Conservation (phyloP, 2,329 filamentous ascomycete genomes). For the Aureobasidium namibiae region DNA sequence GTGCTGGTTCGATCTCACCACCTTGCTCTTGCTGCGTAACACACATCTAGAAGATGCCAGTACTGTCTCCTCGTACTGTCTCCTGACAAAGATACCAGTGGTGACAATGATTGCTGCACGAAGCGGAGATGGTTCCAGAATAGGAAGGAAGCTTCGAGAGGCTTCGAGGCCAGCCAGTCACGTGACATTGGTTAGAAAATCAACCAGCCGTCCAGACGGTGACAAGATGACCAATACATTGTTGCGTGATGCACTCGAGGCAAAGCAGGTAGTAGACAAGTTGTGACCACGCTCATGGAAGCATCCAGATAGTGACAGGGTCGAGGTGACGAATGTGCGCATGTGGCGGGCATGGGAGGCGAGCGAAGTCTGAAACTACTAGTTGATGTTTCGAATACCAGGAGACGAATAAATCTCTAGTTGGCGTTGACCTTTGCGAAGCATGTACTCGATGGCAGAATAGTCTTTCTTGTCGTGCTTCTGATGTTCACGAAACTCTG, state of each 20-base stretch:
- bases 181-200: not conserved
- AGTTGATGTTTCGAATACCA: conserved; percentile 64
- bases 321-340: not conserved
- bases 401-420: conserved; percentile 74
- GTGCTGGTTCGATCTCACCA: not conserved
- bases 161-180: not conserved
- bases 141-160: conserved; percentile 18
- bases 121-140: conserved; percentile 30
- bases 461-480: conserved; percentile 75
- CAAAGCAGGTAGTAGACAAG: not conserved
- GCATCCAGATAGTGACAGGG: not conserved
- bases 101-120: conserved; percentile 16
- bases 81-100: too few relatives aligned
- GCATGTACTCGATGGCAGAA: conserved; percentile 70
- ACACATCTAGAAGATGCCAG: conserved; percentile 5
- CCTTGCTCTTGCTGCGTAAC: not conserved
- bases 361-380: conserved; percentile 4
- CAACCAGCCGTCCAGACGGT: not conserved
- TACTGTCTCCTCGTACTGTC: not conserved
- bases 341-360: not conserved
- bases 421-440: conserved; percentile 74
- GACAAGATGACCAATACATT: not conserved
- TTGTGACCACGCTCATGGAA: not conserved
- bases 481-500: conserved; percentile 66
- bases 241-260: not conserved